Evolutionary conservation across 257 asterid genomes (phyloP).

Genomic region (Solanum chiquidenum): DNA sequence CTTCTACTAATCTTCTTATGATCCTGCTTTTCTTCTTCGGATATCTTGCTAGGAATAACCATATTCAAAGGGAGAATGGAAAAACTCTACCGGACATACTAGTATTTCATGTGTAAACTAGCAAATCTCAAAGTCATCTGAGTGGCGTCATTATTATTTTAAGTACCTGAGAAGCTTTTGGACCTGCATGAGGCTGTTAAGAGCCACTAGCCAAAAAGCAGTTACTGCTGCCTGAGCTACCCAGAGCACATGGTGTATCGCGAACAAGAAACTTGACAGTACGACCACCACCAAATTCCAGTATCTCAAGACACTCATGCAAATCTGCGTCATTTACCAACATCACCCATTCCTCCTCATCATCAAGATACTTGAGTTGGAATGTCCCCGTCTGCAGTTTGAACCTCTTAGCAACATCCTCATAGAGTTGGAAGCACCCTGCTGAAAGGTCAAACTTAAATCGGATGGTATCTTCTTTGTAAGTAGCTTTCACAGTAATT

Average conservation of each 20-base stretch:
- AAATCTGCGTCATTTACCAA: conserved; percentile 75
- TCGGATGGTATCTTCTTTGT: conserved; percentile 61
- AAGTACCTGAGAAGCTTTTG: background rate
- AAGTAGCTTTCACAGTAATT: conserved; percentile 56
- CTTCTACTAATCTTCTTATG: background rate
- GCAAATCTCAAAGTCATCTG: background rate
- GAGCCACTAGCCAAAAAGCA: conserved; percentile 34
- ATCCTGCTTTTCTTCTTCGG: background rate
- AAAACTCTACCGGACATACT: background rate
- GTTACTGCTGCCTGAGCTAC: conserved; percentile 79
- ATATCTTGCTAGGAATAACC: background rate
- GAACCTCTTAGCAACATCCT: conserved; percentile 66
- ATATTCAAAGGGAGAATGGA: background rate
- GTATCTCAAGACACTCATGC: conserved; percentile 63
- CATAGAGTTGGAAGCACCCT: conserved; percentile 53
- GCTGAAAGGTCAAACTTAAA: conserved; percentile 50
- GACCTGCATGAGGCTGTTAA: conserved; percentile 3
- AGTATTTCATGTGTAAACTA: background rate
- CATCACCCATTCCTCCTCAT: conserved; percentile 95
- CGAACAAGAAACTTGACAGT: conserved; percentile 53
- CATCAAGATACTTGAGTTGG: conserved; percentile 84
- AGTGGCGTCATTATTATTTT: background rate
- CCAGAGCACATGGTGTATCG: conserved; percentile 38
- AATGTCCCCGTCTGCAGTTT: conserved; percentile 49
- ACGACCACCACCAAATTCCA: conserved; percentile 43